A percentile compares a stretch with the other conserved stretches of the same genome.
Evolutionary conservation across 1,284 basidiomycete genomes (phyloP).

Genomic region (Heterobasidion annosum): DNA sequence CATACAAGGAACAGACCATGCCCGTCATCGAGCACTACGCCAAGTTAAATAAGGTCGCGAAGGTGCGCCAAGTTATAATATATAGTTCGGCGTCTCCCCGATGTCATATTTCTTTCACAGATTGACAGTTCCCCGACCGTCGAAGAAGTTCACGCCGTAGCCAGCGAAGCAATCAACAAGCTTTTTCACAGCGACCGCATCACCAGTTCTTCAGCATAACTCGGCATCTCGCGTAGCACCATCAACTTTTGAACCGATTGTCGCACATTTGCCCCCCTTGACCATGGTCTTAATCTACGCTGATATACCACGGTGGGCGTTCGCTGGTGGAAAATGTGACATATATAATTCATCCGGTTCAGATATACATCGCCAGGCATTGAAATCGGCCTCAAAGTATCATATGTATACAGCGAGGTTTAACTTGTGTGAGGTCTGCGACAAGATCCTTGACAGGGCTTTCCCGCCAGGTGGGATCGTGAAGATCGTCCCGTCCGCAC

Average conservation of each 20-base stretch:
- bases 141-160: slow-evolving; percentile 64
- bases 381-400: background rate
- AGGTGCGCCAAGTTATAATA: slow-evolving; percentile 39
- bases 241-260: too few relatives aligned
- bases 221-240: too few relatives aligned
- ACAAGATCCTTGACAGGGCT: slow-evolving; percentile 35
- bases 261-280: too few relatives aligned
- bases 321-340: too few relatives aligned
- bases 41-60: slow-evolving; percentile 64
- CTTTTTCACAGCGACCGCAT: slow-evolving; percentile 20
- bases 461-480: slow-evolving; percentile 47
- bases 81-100: background rate
- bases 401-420: slow-evolving; percentile 35
- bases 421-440: slow-evolving; percentile 20
- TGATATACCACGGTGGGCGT: too few relatives aligned
- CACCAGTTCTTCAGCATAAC: slow-evolving; percentile 16
- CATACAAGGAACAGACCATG: slow-evolving; percentile 91
- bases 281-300: too few relatives aligned
- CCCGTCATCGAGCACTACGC: slow-evolving; percentile 91
- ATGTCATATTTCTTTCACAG: slow-evolving; percentile 28
- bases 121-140: slow-evolving; percentile 72
- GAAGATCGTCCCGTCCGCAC: slow-evolving; percentile 66
- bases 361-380: too few relatives aligned
- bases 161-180: slow-evolving; percentile 46
- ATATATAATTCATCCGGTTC: too few relatives aligned